Evolutionary conservation across 2,329 filamentous ascomycete species (phyloP).

Genomic region (Fusarium sacchari): DNA sequence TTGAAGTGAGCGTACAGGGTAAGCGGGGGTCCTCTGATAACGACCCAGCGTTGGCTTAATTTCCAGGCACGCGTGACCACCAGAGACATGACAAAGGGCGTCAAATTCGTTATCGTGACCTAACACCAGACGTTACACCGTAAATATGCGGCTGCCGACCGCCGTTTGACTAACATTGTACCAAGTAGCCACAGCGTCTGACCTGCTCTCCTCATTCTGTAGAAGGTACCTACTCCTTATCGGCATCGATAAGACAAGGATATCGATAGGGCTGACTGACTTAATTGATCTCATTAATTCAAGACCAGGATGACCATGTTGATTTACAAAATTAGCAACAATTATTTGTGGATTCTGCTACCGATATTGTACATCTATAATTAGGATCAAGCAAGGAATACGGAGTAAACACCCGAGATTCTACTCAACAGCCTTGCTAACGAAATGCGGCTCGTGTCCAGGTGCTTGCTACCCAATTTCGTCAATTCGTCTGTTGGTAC

Average conservation of each 20-base stretch:
- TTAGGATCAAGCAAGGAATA: too few species aligned
- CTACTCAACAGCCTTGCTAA: background rate
- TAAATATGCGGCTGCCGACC: background rate
- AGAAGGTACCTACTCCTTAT: background rate
- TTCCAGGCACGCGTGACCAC: background rate
- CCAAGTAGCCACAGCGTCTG: accelerated
- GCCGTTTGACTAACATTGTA: background rate
- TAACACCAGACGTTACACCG: background rate
- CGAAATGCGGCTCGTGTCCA: background rate
- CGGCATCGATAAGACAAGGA: background rate
- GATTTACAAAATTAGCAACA: background rate
- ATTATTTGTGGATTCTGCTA: background rate
- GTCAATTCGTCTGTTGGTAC: too few species aligned
- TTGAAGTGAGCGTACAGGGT: background rate
- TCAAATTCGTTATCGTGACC: background rate
- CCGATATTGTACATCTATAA: background rate
- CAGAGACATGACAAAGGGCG: background rate
- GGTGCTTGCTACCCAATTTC: background rate
- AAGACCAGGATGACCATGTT: background rate
- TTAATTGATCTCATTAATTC: background rate
- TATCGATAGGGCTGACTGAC: background rate
- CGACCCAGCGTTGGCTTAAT: background rate
- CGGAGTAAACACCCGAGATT: background rate
- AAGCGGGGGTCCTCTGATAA: background rate
- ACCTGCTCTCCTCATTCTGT: background rate